Evolutionary conservation across 2,329 filamentous ascomycete genomes (phyloP).

Genomic region (Arthrobotrys iridis): DNA sequence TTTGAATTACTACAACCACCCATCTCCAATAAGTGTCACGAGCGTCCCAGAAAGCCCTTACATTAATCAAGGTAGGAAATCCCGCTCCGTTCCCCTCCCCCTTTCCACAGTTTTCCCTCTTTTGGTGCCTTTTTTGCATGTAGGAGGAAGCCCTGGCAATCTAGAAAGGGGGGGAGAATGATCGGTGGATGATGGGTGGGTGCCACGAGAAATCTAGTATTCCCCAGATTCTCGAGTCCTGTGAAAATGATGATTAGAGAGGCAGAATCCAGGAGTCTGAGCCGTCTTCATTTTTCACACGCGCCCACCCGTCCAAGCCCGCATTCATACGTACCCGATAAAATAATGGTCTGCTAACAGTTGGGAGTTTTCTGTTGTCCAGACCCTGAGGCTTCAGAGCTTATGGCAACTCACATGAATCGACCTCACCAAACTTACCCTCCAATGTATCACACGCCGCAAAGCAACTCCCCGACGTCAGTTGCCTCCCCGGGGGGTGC

Average conservation of each 20-base stretch:
- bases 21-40: constrained; percentile 51
- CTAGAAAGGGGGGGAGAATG: constrained; percentile 40
- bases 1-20: constrained; percentile 50
- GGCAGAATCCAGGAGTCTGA: constrained; percentile 6
- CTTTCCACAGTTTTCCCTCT: background rate
- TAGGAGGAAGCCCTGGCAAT: constrained; percentile 13
- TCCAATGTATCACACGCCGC: constrained; percentile 93
- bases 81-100: constrained; percentile 5
- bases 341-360: constrained; percentile 16
- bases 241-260: background rate
- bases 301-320: no score
- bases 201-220: constrained; percentile 29
- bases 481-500: constrained; percentile 89
- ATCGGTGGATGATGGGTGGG: constrained; percentile 17
- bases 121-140: background rate
- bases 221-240: constrained; percentile 25
- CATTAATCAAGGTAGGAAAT: constrained; percentile 51
- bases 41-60: constrained; percentile 53
- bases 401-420: constrained; percentile 74
- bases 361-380: background rate
- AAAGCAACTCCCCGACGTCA: constrained; percentile 92
- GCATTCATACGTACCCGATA: no score
- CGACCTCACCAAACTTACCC: constrained; percentile 72
- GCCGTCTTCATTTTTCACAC: background rate
- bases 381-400: constrained; percentile 50